phyloP scores from a whole-genome alignment of 345 rosid genomes.

The Eucalyptus erythrocorys region DNA sequence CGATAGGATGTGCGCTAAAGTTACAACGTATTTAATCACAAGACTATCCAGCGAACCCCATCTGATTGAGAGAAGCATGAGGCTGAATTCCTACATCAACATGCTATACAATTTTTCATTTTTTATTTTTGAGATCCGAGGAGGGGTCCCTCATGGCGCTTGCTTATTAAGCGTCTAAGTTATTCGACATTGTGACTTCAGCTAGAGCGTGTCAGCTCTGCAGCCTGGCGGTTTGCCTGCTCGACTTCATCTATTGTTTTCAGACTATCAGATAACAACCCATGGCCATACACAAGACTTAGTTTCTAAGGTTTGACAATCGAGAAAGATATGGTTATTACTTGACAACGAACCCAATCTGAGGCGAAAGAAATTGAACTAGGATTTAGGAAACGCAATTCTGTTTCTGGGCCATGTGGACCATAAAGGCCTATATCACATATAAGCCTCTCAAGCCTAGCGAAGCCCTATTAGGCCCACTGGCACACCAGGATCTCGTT shows the following conservation, averaged over 20 bases:
- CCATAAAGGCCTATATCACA: not conserved
- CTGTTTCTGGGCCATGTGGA: not conserved
- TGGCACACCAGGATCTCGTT: not conserved
- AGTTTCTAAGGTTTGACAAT: not conserved
- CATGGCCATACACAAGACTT: not conserved
- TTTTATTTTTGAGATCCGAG: not conserved
- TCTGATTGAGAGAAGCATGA: not conserved
- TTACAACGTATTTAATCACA: not conserved
- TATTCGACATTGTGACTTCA: not conserved
- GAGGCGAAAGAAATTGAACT: not conserved
- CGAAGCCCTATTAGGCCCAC: not conserved
- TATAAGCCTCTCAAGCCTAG: not conserved
- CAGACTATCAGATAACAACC: not conserved
- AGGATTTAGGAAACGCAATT: not conserved
- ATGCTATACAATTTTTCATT: not conserved
- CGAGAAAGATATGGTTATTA: not conserved
- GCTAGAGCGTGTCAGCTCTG: accelerated
- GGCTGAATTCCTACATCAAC: not conserved
- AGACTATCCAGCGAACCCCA: not conserved
- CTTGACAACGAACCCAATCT: not conserved
- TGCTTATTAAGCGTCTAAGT: not conserved
- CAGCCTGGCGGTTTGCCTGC: not conserved
- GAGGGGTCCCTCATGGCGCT: not conserved
- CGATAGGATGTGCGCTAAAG: not conserved
- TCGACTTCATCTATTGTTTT: not conserved